Percentiles rank a stretch among this genome's conserved stretches.
These are phyloP conservation scores for Hypoxylon sp. DNA, from an alignment of 2,329 filamentous ascomycete genomes.

Conservation along the genomic window DNA sequence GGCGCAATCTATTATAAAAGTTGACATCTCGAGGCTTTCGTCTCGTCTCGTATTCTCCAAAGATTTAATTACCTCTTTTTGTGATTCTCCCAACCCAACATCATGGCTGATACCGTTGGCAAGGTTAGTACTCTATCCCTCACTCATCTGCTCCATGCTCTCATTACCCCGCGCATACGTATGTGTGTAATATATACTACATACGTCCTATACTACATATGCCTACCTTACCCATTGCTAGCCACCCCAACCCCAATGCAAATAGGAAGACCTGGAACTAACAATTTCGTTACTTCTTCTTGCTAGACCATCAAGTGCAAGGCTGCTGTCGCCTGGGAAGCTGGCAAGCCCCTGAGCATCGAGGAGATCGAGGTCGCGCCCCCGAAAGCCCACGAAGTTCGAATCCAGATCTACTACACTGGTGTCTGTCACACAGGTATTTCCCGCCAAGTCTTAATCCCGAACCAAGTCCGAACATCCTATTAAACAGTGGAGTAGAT, in stretches of 20 bases:
- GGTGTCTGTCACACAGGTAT: slow-evolving; percentile 98
- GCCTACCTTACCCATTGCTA: slow-evolving; percentile 1
- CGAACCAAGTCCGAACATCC: slow-evolving; percentile 52
- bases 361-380: slow-evolving; percentile 94
- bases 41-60: slow-evolving; percentile 20
- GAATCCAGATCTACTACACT: slow-evolving; percentile 97
- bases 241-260: background rate
- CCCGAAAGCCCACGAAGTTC: slow-evolving; percentile 92
- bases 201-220: background rate
- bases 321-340: slow-evolving; percentile 98
- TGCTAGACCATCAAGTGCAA: slow-evolving; percentile 92
- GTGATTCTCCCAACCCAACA: slow-evolving; percentile 38
- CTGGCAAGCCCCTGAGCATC: slow-evolving; percentile 87
- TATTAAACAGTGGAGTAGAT: slow-evolving; percentile 66
- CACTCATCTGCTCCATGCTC: slow-evolving; percentile 1
- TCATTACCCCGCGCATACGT: slow-evolving; percentile 39
- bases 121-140: slow-evolving; percentile 59
- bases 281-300: slow-evolving; percentile 18
- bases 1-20: slow-evolving; percentile 39
- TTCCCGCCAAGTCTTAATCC: slow-evolving; percentile 48
- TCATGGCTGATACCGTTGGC: slow-evolving; percentile 67
- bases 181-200: slow-evolving; percentile 19
- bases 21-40: slow-evolving; percentile 31
- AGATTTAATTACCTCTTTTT: slow-evolving; percentile 18
- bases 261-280: slow-evolving; percentile 15